Percentiles rank a stretch among this genome's conserved stretches.
phyloP scores from a whole-genome alignment of 768 basidiomycete species.

The Pleurotus salmoneostramineus region DNA sequence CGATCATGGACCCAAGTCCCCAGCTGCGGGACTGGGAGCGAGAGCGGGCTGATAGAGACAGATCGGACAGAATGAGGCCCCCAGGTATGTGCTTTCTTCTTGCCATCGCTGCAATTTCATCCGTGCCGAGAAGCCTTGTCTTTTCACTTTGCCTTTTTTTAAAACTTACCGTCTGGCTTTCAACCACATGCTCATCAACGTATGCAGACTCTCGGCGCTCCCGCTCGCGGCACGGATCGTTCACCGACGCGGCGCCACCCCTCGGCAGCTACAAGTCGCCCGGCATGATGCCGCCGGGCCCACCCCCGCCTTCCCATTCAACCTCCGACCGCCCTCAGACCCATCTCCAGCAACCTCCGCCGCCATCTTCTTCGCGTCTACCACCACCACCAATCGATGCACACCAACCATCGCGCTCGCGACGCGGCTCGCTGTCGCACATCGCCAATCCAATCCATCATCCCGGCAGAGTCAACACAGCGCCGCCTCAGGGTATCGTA shows the following conservation, averaged over 20 bases:
- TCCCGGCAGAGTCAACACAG: constrained; percentile 4
- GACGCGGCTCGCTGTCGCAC: constrained; percentile 4
- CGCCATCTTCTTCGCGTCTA: neutral
- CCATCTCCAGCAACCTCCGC: neutral
- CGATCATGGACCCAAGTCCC: constrained; percentile 20
- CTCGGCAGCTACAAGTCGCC: constrained; percentile 4
- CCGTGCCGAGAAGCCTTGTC: neutral
- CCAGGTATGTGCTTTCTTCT: neutral
- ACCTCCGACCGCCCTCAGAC: constrained; percentile 1
- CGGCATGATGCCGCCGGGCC: constrained; percentile 2
- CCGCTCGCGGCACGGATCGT: constrained; percentile 7
- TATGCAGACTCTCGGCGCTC: constrained; percentile 15
- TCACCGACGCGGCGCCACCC: constrained; percentile 4
- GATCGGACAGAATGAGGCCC: neutral
- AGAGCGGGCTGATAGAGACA: constrained; percentile 11
- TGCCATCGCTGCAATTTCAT: neutral
- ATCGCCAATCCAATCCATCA: neutral
- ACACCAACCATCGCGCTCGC: neutral
- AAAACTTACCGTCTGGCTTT: neutral
- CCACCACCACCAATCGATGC: neutral
- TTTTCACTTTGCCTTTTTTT: neutral
- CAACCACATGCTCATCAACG: neutral
- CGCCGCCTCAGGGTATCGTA: neutral
- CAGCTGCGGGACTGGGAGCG: constrained; percentile 16
- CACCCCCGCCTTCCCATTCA: constrained; percentile 3